Conservation (phyloP, 2,329 filamentous ascomycete species). For the Pseudocercospora musae region DNA sequence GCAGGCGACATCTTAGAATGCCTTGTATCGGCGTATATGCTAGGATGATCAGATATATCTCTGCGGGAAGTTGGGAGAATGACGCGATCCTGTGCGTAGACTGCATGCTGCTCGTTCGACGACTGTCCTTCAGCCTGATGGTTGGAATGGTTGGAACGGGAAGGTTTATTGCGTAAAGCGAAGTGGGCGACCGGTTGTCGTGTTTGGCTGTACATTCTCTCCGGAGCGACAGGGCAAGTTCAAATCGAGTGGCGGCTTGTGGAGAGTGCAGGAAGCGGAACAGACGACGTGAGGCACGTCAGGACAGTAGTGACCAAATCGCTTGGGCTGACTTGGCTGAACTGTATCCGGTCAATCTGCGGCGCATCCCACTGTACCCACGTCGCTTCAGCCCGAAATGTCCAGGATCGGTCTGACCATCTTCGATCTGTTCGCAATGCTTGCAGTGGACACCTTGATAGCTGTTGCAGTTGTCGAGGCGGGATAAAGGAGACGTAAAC, state of each 20-base stretch:
- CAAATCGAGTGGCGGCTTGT: background rate
- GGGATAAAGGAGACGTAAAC: background rate
- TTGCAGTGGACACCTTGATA: background rate
- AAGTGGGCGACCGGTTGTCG: background rate
- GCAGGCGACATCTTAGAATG: constrained; percentile 1
- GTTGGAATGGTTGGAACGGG: background rate
- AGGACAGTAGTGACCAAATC: background rate
- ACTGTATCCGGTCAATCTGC: background rate
- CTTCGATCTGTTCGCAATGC: constrained; percentile 1
- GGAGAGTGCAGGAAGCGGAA: background rate
- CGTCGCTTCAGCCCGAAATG: background rate
- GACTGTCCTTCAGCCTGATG: background rate
- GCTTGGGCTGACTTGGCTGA: background rate
- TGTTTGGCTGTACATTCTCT: background rate
- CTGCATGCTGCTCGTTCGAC: background rate
- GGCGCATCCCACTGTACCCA: background rate
- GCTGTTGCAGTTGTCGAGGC: background rate
- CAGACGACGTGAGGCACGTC: background rate
- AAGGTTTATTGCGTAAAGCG: background rate
- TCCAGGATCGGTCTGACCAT: constrained; percentile 2
- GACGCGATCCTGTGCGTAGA: background rate
- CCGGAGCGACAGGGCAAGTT: no score
- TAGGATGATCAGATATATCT: constrained; percentile 3
- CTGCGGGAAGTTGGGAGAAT: background rate
- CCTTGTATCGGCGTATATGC: background rate